These are phyloP conservation scores for Pichia sp. DNA, from an alignment of 1,139 yeast genomes.

Conservation along the genomic window DNA sequence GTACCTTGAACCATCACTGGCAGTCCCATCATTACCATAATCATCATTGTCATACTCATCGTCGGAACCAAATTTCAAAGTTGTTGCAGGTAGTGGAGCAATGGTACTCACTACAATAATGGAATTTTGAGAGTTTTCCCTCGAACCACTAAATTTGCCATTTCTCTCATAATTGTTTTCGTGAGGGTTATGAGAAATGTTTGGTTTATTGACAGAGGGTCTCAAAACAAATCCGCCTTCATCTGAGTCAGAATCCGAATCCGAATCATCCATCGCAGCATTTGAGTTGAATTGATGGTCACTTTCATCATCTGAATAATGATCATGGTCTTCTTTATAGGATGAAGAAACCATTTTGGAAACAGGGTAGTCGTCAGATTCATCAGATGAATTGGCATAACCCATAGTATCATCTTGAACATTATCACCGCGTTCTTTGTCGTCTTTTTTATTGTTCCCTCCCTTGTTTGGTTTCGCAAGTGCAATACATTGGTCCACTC, in stretches of 20 bases:
- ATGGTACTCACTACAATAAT: conserved; percentile 48
- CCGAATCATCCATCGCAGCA: conserved; percentile 11
- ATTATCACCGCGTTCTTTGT: background rate
- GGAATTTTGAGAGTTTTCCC: background rate
- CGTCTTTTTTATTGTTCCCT: conserved; percentile 40
- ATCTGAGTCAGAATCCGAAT: conserved; percentile 10
- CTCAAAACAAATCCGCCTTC: conserved; percentile 32
- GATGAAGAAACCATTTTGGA: conserved; percentile 10
- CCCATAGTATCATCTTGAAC: conserved; percentile 29
- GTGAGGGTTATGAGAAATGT: conserved; percentile 27
- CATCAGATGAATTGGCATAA: conserved; percentile 24
- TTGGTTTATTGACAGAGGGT: conserved; percentile 19
- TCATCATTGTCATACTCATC: conserved; percentile 51
- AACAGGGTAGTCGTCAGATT: conserved; percentile 25
- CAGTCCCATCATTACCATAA: background rate
- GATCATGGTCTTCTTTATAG: conserved; percentile 14
- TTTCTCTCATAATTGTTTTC: conserved; percentile 12
- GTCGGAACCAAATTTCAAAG: conserved; percentile 72
- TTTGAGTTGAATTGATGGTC: conserved; percentile 10
- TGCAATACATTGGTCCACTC: conserved; percentile 89
- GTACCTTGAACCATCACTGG: background rate
- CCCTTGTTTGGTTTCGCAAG: conserved; percentile 35
- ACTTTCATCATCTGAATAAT: conserved; percentile 23
- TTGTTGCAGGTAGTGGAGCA: conserved; percentile 75
- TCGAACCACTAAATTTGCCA: conserved; percentile 18